A percentile compares a stretch with the other conserved stretches of the same genome.
Evolutionary conservation across 371 early-diverging fungal genomes (phyloP).

Genomic region (Gilbertella persicaria): DNA sequence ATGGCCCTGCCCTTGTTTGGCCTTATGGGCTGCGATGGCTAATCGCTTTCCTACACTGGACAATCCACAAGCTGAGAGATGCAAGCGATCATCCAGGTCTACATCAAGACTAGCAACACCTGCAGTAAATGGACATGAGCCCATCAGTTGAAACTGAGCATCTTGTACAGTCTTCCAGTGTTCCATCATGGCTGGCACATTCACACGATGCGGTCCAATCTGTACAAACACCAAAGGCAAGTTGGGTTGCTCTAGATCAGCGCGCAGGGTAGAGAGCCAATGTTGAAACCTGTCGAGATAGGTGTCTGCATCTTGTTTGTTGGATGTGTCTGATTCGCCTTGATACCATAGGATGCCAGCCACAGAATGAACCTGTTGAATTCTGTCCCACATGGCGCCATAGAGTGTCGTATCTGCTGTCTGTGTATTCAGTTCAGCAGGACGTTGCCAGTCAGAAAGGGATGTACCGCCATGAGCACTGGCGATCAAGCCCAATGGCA

Average conservation of each 20-base stretch:
- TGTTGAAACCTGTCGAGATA: conserved; percentile 18
- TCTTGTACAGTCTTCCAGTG: conserved; percentile 33
- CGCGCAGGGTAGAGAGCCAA: conserved; percentile 17
- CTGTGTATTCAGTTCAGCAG: conserved; percentile 1
- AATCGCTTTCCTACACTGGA: conserved; percentile 29
- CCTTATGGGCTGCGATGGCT: conserved; percentile 24
- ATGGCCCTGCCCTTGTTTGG: neutral
- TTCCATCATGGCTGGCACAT: neutral
- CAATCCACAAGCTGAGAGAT: conserved; percentile 34
- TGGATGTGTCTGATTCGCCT: conserved; percentile 43
- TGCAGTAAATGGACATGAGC: neutral
- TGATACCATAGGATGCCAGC: conserved; percentile 50
- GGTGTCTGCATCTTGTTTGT: neutral
- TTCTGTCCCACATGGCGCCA: conserved; percentile 39
- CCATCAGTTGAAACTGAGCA: conserved; percentile 20
- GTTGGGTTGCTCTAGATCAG: conserved; percentile 3
- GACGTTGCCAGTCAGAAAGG: conserved; percentile 30
- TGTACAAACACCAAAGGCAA: conserved; percentile 37
- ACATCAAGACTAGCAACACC: conserved; percentile 35
- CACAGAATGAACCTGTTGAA: conserved; percentile 9
- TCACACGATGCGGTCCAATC: conserved; percentile 25
- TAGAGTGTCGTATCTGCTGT: conserved; percentile 27
- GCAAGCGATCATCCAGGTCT: conserved; percentile 39
- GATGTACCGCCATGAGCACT: conserved; percentile 46
- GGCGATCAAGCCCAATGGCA: conserved; percentile 44